A percentile compares a stretch with the other conserved stretches of the same genome.
phyloP scores from a whole-genome alignment of 2,329 filamentous ascomycete species.

The Conoideocrella luteorostrata region DNA sequence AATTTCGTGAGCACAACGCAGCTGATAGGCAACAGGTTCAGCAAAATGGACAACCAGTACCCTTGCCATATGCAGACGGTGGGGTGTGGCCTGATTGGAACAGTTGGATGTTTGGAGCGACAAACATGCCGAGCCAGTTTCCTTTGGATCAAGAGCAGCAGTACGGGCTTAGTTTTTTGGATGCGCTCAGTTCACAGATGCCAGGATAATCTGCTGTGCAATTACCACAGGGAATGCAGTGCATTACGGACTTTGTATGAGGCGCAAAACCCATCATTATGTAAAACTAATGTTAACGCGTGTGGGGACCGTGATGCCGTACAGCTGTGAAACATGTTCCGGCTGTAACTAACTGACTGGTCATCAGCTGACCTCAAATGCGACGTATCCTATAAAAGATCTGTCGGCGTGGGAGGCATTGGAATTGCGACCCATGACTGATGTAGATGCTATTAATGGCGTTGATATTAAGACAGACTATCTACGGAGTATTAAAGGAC shows the following conservation, averaged over 20 bases:
- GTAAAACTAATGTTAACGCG: too few species aligned
- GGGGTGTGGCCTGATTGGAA: conserved; percentile 15
- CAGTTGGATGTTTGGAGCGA: conserved; percentile 20
- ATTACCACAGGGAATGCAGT: not conserved
- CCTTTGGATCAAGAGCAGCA: conserved; percentile 16
- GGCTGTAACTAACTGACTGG: too few species aligned
- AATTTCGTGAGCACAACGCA: conserved; percentile 17
- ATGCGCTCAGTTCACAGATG: conserved; percentile 21
- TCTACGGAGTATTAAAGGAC: too few species aligned
- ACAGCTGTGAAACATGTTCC: too few species aligned
- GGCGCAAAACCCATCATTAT: too few species aligned
- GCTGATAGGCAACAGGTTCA: conserved; percentile 8
- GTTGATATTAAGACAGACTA: too few species aligned
- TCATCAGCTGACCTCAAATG: too few species aligned
- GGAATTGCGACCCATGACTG: too few species aligned
- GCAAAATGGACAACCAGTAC: conserved; percentile 2
- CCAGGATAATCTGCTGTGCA: conserved; percentile 8
- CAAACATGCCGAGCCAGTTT: conserved; percentile 9
- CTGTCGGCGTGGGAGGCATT: too few species aligned
- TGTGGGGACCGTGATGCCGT: too few species aligned
- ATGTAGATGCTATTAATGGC: too few species aligned
- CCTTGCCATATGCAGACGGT: conserved; percentile 3
- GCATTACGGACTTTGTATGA: not conserved
- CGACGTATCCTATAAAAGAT: too few species aligned
- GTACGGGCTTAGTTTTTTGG: conserved; percentile 18